phyloP scores from a whole-genome alignment of 208 protist species.

The Strigomonas galati region DNA sequence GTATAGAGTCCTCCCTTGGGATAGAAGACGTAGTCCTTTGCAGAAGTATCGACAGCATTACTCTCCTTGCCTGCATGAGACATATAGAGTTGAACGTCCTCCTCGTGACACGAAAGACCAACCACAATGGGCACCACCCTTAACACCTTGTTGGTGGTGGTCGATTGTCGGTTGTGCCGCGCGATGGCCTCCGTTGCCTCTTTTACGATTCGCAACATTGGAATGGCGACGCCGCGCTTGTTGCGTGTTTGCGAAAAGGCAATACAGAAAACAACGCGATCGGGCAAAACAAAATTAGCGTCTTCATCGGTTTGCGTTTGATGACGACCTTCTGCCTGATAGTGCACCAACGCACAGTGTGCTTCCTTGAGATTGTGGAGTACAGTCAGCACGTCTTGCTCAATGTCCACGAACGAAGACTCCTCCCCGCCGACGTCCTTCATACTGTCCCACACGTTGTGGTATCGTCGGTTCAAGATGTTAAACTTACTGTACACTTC shows the following conservation, averaged over 20 bases:
- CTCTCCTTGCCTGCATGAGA: neutral
- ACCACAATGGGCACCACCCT: slow-evolving; percentile 45
- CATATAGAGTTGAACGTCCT: neutral
- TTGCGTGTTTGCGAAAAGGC: slow-evolving; percentile 49
- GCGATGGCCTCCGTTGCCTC: slow-evolving; percentile 4
- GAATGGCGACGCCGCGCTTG: slow-evolving; percentile 24
- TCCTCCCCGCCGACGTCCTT: slow-evolving; percentile 6
- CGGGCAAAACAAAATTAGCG: slow-evolving; percentile 5
- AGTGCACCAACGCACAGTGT: neutral
- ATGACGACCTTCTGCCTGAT: neutral
- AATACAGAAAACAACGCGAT: slow-evolving; percentile 45
- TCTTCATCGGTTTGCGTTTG: too few relatives aligned
- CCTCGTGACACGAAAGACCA: slow-evolving; percentile 27
- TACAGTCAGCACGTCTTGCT: neutral
- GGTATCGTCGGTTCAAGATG: slow-evolving; percentile 6
- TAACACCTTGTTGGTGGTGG: slow-evolving; percentile 22
- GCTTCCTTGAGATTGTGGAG: neutral
- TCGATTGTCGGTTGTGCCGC: neutral
- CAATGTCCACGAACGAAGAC: slow-evolving; percentile 4
- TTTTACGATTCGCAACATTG: slow-evolving; percentile 19
- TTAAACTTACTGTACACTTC: neutral
- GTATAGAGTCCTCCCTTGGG: slow-evolving; percentile 69
- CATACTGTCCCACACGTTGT: slow-evolving; percentile 7
- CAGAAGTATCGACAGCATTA: neutral
- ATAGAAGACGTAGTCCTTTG: slow-evolving; percentile 33